Evolutionary conservation across 2,329 filamentous ascomycete genomes (phyloP).

Genomic region (Colletotrichum truncatum): DNA sequence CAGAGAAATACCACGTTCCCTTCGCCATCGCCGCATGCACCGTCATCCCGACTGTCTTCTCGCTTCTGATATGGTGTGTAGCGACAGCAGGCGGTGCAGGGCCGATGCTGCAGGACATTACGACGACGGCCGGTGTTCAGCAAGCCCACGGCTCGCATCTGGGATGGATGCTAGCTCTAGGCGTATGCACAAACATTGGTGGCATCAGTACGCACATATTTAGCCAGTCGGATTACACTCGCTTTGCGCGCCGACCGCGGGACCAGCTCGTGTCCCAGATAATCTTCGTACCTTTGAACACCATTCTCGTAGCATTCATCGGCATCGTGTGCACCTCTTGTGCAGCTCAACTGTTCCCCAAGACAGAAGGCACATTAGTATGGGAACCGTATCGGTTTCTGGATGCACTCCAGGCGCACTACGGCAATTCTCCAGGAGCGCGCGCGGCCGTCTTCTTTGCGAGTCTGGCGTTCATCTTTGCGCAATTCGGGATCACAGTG

Average conservation of each 20-base stretch:
- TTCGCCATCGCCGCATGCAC: constrained; percentile 35
- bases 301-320: constrained; percentile 37
- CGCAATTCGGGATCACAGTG: constrained; percentile 33
- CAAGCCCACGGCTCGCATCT: constrained; percentile 32
- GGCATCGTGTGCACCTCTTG: constrained; percentile 42
- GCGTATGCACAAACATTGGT: constrained; percentile 39
- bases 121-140: constrained; percentile 31
- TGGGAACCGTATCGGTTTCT: constrained; percentile 41
- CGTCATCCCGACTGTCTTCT: constrained; percentile 38
- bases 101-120: constrained; percentile 35
- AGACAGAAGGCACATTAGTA: constrained; percentile 33
- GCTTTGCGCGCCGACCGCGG: constrained; percentile 39
- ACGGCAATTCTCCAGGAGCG: constrained; percentile 17
- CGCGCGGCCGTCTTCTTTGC: constrained; percentile 33
- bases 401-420: constrained; percentile 33
- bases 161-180: constrained; percentile 39
- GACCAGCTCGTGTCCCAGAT: constrained; percentile 39
- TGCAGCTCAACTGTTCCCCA: constrained; percentile 36
- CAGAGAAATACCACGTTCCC: constrained; percentile 36
- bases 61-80: constrained; percentile 40
- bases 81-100: constrained; percentile 37
- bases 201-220: constrained; percentile 40
- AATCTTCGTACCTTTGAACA: constrained; percentile 37
- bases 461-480: constrained; percentile 32
- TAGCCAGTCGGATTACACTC: constrained; percentile 40